Conservation (phyloP, 805 yeast genomes). For the Suhomyces pyralidae region DNA sequence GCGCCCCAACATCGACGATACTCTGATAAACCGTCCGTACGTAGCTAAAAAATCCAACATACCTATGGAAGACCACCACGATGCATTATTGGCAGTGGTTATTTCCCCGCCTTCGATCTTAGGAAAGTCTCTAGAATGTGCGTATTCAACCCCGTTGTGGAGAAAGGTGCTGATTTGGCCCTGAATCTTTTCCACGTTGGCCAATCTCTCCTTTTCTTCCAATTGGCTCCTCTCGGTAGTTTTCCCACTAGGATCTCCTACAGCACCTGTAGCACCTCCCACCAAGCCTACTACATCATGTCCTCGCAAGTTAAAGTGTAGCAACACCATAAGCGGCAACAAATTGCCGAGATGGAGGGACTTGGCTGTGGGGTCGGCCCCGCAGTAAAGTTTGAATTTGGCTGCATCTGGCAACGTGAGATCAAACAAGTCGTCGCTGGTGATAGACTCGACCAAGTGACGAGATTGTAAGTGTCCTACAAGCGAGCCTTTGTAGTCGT, state of each 20-base stretch:
- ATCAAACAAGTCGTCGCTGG: constrained; percentile 36
- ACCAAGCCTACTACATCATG: constrained; percentile 80
- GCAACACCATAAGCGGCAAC: constrained; percentile 77
- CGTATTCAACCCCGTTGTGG: constrained; percentile 58
- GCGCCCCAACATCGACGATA: constrained; percentile 82
- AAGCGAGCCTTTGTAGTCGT: constrained; percentile 28
- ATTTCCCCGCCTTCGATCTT: constrained; percentile 36
- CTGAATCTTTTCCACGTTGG: constrained; percentile 59
- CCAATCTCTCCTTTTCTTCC: constrained; percentile 47
- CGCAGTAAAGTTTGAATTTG: constrained; percentile 71
- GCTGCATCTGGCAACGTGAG: constrained; percentile 25
- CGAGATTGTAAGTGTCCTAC: constrained; percentile 37
- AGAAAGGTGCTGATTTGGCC: constrained; percentile 63
- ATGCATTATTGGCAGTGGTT: constrained; percentile 57
- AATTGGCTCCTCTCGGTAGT: constrained; percentile 66
- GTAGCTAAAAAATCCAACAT: constrained; percentile 74
- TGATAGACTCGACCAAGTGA: constrained; percentile 35
- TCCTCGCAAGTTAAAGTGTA: constrained; percentile 83
- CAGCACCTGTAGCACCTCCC: constrained; percentile 94
- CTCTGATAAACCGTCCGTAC: constrained; percentile 76
- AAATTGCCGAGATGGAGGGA: constrained; percentile 91
- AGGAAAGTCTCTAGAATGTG: constrained; percentile 46
- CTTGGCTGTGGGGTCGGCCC: constrained; percentile 93
- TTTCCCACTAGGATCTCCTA: constrained; percentile 97
- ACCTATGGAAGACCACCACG: constrained; percentile 82